Base-by-base conservation (phyloP, 2,329 filamentous ascomycete species). In the Aspergillus amoenus region DNA sequence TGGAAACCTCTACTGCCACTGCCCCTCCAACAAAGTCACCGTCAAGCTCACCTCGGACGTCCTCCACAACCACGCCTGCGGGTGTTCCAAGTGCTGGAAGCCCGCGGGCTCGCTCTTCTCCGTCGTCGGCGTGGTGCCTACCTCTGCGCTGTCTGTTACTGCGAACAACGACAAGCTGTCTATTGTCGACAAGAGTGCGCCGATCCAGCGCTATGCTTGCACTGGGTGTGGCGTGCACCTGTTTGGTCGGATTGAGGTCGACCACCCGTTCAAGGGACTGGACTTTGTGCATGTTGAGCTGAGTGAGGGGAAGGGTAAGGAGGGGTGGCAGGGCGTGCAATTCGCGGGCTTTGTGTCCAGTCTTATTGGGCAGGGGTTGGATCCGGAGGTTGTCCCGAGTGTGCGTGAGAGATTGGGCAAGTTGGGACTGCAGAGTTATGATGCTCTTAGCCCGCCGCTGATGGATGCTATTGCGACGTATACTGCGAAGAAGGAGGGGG, bases 21-120 rank as follows among this genome's bases (percentile, higher is more conserved):
- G 86, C 77, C 55, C 73, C 11, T 75, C 64, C 60, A 70, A 80
- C 69, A 81, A 81, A 24, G 83, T 89, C 58, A 81, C 84, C 66
- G 79, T 89, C 21, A 80, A 79, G 0, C 78, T 89, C 40, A 70
- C 65, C 57, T 76, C 81, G 68, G 84, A 88, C 64, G 82, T 89
- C 55, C 76, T 79, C 2, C 85, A 88, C 78, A 88, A 89, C 78
- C 87, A 89, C 74, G 85, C 84, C 55, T 89, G 87, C 73, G 86
- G 86, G 61, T 89, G 87, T 75, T 88, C 85, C 54, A 87, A 88
- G 72, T 89, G 87, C 81, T 89, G 85, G 85, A 89, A 88, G 73
- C 87, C 87, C 5, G 57, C 72, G 2, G 84, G 84, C 30, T 79
- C 85, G 0, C 80, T 89, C 59, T 89, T 89, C 78, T 83, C 83